Evolutionary conservation across 768 basidiomycete genomes (phyloP).

Genomic region (Mycena vitilis): DNA sequence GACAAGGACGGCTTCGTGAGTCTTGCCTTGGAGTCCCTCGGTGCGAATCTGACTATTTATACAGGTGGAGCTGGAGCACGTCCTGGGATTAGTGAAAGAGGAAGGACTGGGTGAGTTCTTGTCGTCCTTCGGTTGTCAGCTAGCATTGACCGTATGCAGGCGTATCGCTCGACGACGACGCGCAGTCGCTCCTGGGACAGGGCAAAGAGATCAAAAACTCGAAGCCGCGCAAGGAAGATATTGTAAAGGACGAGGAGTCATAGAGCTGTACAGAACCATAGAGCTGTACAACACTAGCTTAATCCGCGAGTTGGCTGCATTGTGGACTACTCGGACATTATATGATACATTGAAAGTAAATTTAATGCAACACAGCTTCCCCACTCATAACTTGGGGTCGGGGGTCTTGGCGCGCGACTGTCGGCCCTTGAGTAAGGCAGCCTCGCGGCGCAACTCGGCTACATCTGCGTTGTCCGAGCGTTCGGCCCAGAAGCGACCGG

Average conservation of each 20-base stretch:
- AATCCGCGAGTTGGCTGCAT: slow-evolving; percentile 1
- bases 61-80: slow-evolving; percentile 87
- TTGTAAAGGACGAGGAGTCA: slow-evolving; percentile 72
- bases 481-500: slow-evolving; percentile 88
- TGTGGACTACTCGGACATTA: slow-evolving; percentile 19
- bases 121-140: slow-evolving; percentile 1
- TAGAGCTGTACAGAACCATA: slow-evolving; percentile 25
- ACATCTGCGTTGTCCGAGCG: slow-evolving; percentile 72
- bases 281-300: background rate
- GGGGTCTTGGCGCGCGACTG: slow-evolving; percentile 38
- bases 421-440: slow-evolving; percentile 31
- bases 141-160: slow-evolving; percentile 40
- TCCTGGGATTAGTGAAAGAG: slow-evolving; percentile 88
- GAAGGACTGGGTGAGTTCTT: slow-evolving; percentile 77
- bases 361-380: slow-evolving; percentile 10
- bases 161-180: slow-evolving; percentile 89
- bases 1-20: slow-evolving; percentile 90
- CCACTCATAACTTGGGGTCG: slow-evolving; percentile 25
- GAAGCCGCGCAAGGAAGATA: slow-evolving; percentile 95
- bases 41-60: background rate
- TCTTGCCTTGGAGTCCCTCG: background rate
- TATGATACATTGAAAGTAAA: slow-evolving; percentile 31
- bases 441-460: slow-evolving; percentile 43
- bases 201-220: slow-evolving; percentile 84
- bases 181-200: slow-evolving; percentile 84